These are phyloP conservation scores for Gynandropsis gynandra DNA, from an alignment of 345 rosid species.

Conservation along the genomic window DNA sequence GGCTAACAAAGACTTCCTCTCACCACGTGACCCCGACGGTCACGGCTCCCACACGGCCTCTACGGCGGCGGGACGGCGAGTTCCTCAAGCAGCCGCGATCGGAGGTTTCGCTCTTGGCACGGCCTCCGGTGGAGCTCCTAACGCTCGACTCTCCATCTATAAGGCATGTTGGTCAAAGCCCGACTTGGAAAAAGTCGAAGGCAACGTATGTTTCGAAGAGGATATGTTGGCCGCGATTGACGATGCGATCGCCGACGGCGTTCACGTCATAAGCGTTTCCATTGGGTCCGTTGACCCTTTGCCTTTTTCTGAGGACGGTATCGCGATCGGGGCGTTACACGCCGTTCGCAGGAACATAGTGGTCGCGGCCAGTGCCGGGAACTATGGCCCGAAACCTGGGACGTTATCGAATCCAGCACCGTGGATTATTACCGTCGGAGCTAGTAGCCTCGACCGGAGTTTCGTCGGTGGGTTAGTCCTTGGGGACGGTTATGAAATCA, in stretches of 20 bases:
- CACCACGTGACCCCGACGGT: slow-evolving; percentile 75
- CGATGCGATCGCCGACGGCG: slow-evolving; percentile 66
- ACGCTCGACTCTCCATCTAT: slow-evolving; percentile 62
- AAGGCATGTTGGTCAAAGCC: slow-evolving; percentile 78
- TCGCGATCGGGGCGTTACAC: slow-evolving; percentile 51
- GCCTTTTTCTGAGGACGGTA: slow-evolving; percentile 29
- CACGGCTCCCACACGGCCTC: slow-evolving; percentile 89
- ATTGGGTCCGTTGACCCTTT: slow-evolving; percentile 21
- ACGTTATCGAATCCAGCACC: slow-evolving; percentile 55
- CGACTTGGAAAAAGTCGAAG: slow-evolving; percentile 23
- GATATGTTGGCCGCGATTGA: slow-evolving; percentile 79
- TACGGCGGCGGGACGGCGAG: slow-evolving; percentile 48
- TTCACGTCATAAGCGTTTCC: slow-evolving; percentile 55
- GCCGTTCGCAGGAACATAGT: slow-evolving; percentile 49
- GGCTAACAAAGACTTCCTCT: slow-evolving; percentile 44
- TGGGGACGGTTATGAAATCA: slow-evolving; percentile 42
- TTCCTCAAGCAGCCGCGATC: slow-evolving; percentile 26
- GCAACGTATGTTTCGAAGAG: slow-evolving; percentile 45
- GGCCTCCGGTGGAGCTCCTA: slow-evolving; percentile 57
- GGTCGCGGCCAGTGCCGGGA: slow-evolving; percentile 58
- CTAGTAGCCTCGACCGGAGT: slow-evolving; percentile 60
- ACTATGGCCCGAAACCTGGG: slow-evolving; percentile 45
- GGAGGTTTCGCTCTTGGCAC: slow-evolving; percentile 61
- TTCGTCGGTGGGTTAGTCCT: slow-evolving; percentile 35
- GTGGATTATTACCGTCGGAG: slow-evolving; percentile 71